Percentiles rank a stretch among this genome's conserved stretches.
Evolutionary conservation across 331 rosid genomes (phyloP).

Genomic region (Erythrophleum ivorense): DNA sequence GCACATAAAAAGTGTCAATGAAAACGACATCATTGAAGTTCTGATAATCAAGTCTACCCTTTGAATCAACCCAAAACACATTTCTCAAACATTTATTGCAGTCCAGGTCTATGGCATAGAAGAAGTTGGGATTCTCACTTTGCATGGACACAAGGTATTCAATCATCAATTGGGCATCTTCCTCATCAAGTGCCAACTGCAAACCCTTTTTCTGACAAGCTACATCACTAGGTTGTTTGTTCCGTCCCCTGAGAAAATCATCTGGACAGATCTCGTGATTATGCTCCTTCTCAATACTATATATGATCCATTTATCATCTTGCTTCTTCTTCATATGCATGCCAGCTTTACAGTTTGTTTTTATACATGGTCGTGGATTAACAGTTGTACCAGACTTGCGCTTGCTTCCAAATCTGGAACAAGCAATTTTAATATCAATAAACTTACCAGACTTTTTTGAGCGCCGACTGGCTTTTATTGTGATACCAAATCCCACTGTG

Average conservation of each 20-base stretch:
- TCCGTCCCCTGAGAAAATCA: slow-evolving; percentile 52
- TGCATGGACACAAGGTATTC: slow-evolving; percentile 64
- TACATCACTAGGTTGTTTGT: slow-evolving; percentile 47
- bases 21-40: slow-evolving; percentile 65
- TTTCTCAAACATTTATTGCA: slow-evolving; percentile 53
- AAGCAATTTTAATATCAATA: slow-evolving; percentile 75
- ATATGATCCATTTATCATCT: slow-evolving; percentile 67
- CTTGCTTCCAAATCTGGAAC: slow-evolving; percentile 76
- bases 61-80: slow-evolving; percentile 70
- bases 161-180: slow-evolving; percentile 57
- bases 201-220: slow-evolving; percentile 58
- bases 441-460: slow-evolving; percentile 77
- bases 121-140: slow-evolving; percentile 60
- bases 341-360: slow-evolving; percentile 72
- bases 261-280: slow-evolving; percentile 67
- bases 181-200: slow-evolving; percentile 61
- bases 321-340: slow-evolving; percentile 67
- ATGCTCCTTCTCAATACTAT: slow-evolving; percentile 68
- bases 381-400: slow-evolving; percentile 48
- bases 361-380: slow-evolving; percentile 55
- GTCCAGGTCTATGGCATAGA: slow-evolving; percentile 67
- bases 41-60: slow-evolving; percentile 53
- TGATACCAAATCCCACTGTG: slow-evolving; percentile 70
- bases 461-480: slow-evolving; percentile 75
- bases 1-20: slow-evolving; percentile 58